phyloP scores from a whole-genome alignment of 2,329 filamentous ascomycete genomes.

The Talaromyces funiculosus region DNA sequence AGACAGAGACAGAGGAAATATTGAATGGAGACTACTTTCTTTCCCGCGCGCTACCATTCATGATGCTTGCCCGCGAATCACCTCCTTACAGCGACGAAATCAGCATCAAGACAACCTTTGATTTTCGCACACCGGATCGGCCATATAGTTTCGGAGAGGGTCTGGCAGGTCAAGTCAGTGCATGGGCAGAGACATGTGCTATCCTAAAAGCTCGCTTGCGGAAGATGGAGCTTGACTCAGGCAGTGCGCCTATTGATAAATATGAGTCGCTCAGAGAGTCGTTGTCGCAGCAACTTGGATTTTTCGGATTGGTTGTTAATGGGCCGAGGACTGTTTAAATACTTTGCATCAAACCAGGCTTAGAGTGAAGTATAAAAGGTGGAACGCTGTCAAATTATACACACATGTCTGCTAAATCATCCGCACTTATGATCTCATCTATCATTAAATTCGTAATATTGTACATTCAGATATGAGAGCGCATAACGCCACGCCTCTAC shows the following conservation, averaged over 20 bases:
- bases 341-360: not conserved
- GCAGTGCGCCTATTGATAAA: not conserved
- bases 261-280: slow-evolving; percentile 22
- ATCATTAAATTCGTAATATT: not conserved
- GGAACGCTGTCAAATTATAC: not conserved
- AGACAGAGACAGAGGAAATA: slow-evolving; percentile 3
- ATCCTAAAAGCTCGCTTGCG: slow-evolving; percentile 29
- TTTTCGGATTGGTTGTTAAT: slow-evolving; percentile 27
- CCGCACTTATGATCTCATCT: not conserved
- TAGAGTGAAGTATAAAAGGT: not conserved
- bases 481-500: not conserved
- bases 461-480: not conserved
- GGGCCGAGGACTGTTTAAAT: slow-evolving; percentile 15
- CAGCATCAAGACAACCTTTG: slow-evolving; percentile 16
- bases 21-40: slow-evolving; percentile 34
- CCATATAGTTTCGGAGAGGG: slow-evolving; percentile 38
- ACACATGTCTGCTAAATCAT: not conserved
- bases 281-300: slow-evolving; percentile 21
- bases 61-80: slow-evolving; percentile 35
- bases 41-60: slow-evolving; percentile 32
- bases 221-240: slow-evolving; percentile 26
- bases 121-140: slow-evolving; percentile 38
- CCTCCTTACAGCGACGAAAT: slow-evolving; percentile 27
- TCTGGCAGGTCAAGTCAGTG: slow-evolving; percentile 35
- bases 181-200: slow-evolving; percentile 38